These are phyloP conservation scores for Penicillium hesseltinei DNA, from an alignment of 2,329 filamentous ascomycete genomes.

Conservation along the genomic window DNA sequence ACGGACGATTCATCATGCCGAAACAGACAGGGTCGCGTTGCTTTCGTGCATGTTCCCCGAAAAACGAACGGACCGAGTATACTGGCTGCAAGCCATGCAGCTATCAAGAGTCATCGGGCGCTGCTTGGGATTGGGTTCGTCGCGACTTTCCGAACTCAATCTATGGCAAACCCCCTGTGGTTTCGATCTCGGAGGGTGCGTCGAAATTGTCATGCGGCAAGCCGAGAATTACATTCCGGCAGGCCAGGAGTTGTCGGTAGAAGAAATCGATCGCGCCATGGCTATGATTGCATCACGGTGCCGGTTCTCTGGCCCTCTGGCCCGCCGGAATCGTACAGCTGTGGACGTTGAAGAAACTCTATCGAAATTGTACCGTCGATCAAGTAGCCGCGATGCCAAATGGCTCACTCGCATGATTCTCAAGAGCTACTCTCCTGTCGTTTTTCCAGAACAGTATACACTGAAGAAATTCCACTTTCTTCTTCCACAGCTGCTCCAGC, in stretches of 20 bases:
- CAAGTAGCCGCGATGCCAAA: constrained; percentile 71
- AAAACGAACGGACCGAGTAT: constrained; percentile 73
- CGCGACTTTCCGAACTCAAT: constrained; percentile 60
- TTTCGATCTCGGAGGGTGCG: constrained; percentile 68
- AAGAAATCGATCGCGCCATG: constrained; percentile 69
- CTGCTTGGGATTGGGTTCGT: constrained; percentile 63
- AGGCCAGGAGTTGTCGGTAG: constrained; percentile 58
- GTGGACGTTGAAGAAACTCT: constrained; percentile 51
- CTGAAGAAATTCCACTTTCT: constrained; percentile 65
- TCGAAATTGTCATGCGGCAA: constrained; percentile 62
- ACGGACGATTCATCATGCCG: constrained; percentile 54
- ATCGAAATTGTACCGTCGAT: constrained; percentile 56
- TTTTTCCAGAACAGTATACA: constrained; percentile 57
- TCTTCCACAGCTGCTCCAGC: constrained; percentile 66
- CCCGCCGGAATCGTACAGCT: constrained; percentile 47
- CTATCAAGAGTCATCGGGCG: constrained; percentile 68
- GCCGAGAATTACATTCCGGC: constrained; percentile 51
- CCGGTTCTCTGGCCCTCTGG: constrained; percentile 66
- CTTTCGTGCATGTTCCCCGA: constrained; percentile 76
- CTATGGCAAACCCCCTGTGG: constrained; percentile 61
- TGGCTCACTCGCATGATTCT: constrained; percentile 82
- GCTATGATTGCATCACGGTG: constrained; percentile 65
- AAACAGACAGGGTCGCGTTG: constrained; percentile 61
- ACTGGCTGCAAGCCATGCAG: constrained; percentile 60
- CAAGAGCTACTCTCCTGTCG: constrained; percentile 69